Base-by-base conservation (phyloP, 2,329 filamentous ascomycete species). In the Cercospora nicotianae region DNA sequence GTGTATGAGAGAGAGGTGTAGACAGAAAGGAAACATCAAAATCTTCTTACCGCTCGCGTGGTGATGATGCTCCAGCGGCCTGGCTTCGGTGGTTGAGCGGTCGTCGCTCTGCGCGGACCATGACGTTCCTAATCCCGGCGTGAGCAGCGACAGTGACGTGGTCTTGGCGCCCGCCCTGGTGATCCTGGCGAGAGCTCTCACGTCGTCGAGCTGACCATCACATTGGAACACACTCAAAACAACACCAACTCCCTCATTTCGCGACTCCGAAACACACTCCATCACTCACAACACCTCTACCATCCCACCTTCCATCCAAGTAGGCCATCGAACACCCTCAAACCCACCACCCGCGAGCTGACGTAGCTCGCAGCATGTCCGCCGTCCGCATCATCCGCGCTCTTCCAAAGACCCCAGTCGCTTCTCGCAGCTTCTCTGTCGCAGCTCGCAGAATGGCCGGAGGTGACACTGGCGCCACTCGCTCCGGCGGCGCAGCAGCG, bases 381-480 rank as follows among this genome's bases (percentile, higher is more conserved):
- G 68, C 72, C 69, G 23, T 69, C 67, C 70, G 66, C 66, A 76
- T 82, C 75, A 75, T 78, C 77, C 80, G 80, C 75, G 76, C 75
- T 69, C 75, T 77, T 67, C 80, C 79, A 72, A 75, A 77, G 64
- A 73, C 79, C 53, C 77, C 79, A 53, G 69, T 70, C 61, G 64
- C 74, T 63, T 71, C 70, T 64, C 78, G 77, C 75, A 78, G 70
- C 72, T 82, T 85, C 78, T 80, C 80, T 65, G 76, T 78, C 67
- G 78, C 80, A 48, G 75, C 80, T 62, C 78, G 80, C 60, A 76
- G 77, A 67, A 81, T 83, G 80, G 75, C 80, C 60, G 80, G 67
- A 58, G 83, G 82, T 39, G 80, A 83, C 66, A 79, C 82, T 66
- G 82, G 79, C 58, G 63, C 76, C 23, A 77, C 80, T 18, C 77